Percentiles rank a stretch among this genome's conserved stretches.
These are phyloP conservation scores for Boletus barrowsii DNA, from an alignment of 768 basidiomycete genomes.

Conservation along the genomic window DNA sequence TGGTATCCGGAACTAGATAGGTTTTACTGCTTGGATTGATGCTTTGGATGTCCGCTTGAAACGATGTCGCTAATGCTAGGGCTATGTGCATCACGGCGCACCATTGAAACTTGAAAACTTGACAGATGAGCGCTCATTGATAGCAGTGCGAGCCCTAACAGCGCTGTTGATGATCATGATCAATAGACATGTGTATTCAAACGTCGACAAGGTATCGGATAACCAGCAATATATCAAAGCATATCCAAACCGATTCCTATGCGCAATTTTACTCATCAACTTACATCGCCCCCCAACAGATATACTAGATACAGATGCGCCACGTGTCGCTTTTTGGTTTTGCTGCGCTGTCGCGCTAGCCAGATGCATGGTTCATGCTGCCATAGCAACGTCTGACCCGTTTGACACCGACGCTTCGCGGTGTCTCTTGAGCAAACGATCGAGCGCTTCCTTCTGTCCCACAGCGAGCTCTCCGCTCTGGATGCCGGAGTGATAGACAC, in stretches of 20 bases:
- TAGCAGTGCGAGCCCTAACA: too few species aligned
- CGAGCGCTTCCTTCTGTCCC: constrained; percentile 90
- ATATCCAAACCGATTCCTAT: neutral
- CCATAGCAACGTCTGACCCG: neutral
- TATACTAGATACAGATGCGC: constrained; percentile 14
- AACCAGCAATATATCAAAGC: too few species aligned
- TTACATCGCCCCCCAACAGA: constrained; percentile 6
- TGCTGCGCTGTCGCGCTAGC: neutral
- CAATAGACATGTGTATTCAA: too few species aligned
- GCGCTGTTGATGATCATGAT: too few species aligned
- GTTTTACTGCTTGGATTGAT: too few species aligned
- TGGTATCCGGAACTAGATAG: too few species aligned
- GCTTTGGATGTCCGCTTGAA: too few species aligned
- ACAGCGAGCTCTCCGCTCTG: constrained; percentile 88
- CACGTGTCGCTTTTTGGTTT: constrained; percentile 20
- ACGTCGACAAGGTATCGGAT: too few species aligned
- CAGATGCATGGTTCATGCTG: constrained; percentile 7
- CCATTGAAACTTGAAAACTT: too few species aligned
- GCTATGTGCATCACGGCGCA: too few species aligned
- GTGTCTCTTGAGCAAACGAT: constrained; percentile 81
- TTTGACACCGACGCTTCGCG: constrained; percentile 35
- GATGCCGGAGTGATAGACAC: constrained; percentile 94
- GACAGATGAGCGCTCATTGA: too few species aligned
- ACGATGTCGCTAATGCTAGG: too few species aligned
- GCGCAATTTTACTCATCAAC: neutral